Percentiles rank a stretch among this genome's conserved stretches.
phyloP scores from a whole-genome alignment of 83 land plant genomes.

The Isoetes engelmannii region DNA sequence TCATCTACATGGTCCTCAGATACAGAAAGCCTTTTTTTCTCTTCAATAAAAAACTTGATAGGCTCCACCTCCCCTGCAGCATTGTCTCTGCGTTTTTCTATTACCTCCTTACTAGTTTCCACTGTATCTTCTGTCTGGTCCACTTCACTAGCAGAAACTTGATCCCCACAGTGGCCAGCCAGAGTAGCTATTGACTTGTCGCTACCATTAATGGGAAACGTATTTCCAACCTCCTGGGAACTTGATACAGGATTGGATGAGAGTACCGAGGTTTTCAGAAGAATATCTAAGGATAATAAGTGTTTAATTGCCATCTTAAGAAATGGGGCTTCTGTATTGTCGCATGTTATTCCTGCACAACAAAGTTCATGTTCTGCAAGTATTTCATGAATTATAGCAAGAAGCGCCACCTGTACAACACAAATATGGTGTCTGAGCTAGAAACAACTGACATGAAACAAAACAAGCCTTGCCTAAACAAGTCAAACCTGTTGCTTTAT shows the following conservation, averaged over 20 bases:
- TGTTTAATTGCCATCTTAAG: constrained; percentile 91
- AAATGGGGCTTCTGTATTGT: constrained; percentile 84
- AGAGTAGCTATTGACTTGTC: background rate
- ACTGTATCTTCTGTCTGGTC: background rate
- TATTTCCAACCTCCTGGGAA: too few relatives aligned
- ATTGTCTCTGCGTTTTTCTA: constrained; percentile 7
- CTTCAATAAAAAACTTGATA: background rate
- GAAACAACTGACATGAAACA: background rate
- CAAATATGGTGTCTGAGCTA: too few relatives aligned
- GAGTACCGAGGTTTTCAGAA: constrained; percentile 35
- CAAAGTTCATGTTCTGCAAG: constrained; percentile 95
- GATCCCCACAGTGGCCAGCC: constrained; percentile 11
- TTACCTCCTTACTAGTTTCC: background rate
- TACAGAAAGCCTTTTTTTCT: background rate
- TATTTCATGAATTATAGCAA: constrained; percentile 80
- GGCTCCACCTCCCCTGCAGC: constrained; percentile 10
- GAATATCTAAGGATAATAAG: constrained; percentile 67
- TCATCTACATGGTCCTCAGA: constrained; percentile 5
- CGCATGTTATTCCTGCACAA: constrained; percentile 69
- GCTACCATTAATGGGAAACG: background rate
- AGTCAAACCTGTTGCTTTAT: constrained; percentile 4
- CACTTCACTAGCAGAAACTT: constrained; percentile 13
- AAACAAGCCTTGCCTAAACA: background rate
- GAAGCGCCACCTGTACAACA: constrained; percentile 56
- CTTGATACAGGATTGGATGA: too few relatives aligned